These are phyloP conservation scores for Flammula alnicola DNA, from an alignment of 1,284 basidiomycete species.

Conservation along the genomic window DNA sequence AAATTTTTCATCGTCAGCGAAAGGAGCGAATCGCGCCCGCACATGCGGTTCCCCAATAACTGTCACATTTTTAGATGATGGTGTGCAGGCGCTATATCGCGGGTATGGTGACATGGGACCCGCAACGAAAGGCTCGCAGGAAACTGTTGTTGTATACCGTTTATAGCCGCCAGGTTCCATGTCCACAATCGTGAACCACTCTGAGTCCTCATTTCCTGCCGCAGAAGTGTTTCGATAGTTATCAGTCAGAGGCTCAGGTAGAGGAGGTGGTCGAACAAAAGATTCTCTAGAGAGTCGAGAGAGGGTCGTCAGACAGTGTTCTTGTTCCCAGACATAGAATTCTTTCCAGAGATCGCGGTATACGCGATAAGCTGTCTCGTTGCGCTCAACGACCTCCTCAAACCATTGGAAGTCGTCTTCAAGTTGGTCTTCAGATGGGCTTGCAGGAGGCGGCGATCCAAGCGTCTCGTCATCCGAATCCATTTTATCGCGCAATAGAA, in stretches of 20 bases:
- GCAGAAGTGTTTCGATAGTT: not conserved
- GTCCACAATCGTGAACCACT: conserved; percentile 10
- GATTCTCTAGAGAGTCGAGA: not conserved
- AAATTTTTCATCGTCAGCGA: conserved; percentile 41
- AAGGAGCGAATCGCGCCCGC: conserved; percentile 35
- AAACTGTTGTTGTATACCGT: not conserved
- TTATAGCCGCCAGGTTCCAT: not conserved
- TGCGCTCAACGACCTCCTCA: conserved; percentile 1
- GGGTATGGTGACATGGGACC: conserved; percentile 10
- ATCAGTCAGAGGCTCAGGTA: not conserved
- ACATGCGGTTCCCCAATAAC: not conserved
- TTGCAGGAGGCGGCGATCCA: no score
- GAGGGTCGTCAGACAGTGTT: conserved; percentile 5
- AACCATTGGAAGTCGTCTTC: no score
- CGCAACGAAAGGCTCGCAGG: not conserved
- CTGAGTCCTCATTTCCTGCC: not conserved
- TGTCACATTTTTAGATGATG: conserved; percentile 29
- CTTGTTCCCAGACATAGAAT: conserved; percentile 24
- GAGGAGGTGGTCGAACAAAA: not conserved
- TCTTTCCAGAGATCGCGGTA: conserved; percentile 19
- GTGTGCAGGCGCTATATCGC: conserved; percentile 41
- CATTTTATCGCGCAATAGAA: no score
- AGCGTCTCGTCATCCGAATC: no score
- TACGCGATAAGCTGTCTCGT: conserved; percentile 15
- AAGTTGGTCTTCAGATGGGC: no score